These are phyloP conservation scores for Arthrobotrys iridis DNA, from an alignment of 2,329 filamentous ascomycete species.

Conservation along the genomic window DNA sequence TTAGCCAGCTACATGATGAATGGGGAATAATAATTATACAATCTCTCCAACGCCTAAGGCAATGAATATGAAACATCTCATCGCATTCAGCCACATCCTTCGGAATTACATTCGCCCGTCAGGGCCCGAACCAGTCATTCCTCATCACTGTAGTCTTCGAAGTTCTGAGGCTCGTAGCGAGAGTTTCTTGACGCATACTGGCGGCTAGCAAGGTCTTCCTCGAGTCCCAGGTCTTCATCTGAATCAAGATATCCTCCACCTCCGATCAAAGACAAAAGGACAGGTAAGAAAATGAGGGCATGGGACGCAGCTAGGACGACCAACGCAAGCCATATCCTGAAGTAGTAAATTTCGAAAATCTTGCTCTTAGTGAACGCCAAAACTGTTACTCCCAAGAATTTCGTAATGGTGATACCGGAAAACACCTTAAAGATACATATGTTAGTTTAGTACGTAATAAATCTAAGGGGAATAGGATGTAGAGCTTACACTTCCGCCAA, in stretches of 20 bases:
- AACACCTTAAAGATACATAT: constrained; percentile 67
- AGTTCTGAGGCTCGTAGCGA: constrained; percentile 21
- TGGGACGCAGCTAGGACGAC: constrained; percentile 89
- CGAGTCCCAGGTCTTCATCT: constrained; percentile 85
- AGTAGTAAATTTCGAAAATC: constrained; percentile 99
- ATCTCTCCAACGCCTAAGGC: constrained; percentile 39
- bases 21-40: constrained; percentile 35
- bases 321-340: constrained; percentile 92
- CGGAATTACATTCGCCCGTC: constrained; percentile 36
- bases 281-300: constrained; percentile 89
- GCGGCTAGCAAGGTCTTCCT: constrained; percentile 84
- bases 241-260: constrained; percentile 89
- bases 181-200: constrained; percentile 29
- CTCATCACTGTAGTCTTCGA: constrained; percentile 48
- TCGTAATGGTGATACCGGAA: constrained; percentile 94
- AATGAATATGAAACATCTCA: constrained; percentile 27
- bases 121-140: constrained; percentile 48
- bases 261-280: constrained; percentile 84
- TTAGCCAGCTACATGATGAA: background rate
- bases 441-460: background rate
- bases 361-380: constrained; percentile 95
- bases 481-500: constrained; percentile 76
- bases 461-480: background rate
- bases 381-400: constrained; percentile 89
- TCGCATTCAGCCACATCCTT: constrained; percentile 23